These are phyloP conservation scores for Westerdykella sp. DNA, from an alignment of 2,329 filamentous ascomycete genomes.

Conservation along the genomic window DNA sequence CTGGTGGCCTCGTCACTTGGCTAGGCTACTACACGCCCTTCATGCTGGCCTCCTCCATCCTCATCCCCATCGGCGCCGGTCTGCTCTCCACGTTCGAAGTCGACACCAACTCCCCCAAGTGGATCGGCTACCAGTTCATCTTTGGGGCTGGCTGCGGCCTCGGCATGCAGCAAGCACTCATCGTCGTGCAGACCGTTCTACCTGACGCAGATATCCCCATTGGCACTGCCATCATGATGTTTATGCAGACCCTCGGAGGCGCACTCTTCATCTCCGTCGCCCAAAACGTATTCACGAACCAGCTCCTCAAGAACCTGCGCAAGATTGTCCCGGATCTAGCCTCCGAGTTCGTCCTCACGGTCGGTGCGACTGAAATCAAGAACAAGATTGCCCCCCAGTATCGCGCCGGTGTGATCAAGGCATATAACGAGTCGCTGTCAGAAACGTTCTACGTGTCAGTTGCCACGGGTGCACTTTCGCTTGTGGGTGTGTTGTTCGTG, in stretches of 20 bases:
- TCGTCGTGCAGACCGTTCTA: conserved; percentile 43
- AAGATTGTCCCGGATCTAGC: conserved; percentile 37
- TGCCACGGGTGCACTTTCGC: conserved; percentile 47
- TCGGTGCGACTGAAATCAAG: conserved; percentile 56
- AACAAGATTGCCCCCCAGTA: conserved; percentile 46
- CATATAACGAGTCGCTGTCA: conserved; percentile 58
- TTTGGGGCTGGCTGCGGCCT: conserved; percentile 42
- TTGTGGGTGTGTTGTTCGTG: conserved; percentile 51
- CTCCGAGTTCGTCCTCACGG: conserved; percentile 38
- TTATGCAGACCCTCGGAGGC: conserved; percentile 44
- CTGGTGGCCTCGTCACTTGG: conserved; percentile 36
- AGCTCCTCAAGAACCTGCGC: conserved; percentile 40
- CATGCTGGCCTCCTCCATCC: conserved; percentile 37
- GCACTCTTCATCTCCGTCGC: conserved; percentile 46
- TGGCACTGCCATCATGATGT: conserved; percentile 45
- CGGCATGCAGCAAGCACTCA: conserved; percentile 45
- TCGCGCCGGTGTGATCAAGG: conserved; percentile 50
- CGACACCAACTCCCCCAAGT: conserved; percentile 32
- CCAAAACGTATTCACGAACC: conserved; percentile 48
- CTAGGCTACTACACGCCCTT: conserved; percentile 48
- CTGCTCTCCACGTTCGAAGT: conserved; percentile 41
- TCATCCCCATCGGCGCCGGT: conserved; percentile 44
- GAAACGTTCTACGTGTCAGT: conserved; percentile 56
- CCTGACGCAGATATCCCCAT: conserved; percentile 41
- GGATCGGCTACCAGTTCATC: conserved; percentile 38